phyloP scores from a whole-genome alignment of 257 asterid genomes.

The Pogostemon cablin region DNA sequence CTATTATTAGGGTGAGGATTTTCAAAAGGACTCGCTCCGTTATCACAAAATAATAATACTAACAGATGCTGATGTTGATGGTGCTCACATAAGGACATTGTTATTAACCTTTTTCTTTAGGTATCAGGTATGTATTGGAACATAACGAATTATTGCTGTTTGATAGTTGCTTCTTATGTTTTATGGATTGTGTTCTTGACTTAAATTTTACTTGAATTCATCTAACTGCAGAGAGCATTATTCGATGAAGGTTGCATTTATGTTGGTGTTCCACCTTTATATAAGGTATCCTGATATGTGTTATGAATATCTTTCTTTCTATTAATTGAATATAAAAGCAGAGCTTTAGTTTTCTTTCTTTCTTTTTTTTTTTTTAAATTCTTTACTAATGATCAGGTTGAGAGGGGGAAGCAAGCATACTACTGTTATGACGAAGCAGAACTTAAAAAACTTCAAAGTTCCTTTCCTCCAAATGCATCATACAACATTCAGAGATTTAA shows the following conservation, averaged over 20 bases:
- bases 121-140: slow-evolving; percentile 71
- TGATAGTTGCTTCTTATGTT: not conserved
- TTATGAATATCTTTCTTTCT: slow-evolving; percentile 8
- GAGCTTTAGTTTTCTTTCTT: slow-evolving; percentile 27
- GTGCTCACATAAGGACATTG: slow-evolving; percentile 96
- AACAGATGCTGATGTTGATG: slow-evolving; percentile 99
- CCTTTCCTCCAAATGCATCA: slow-evolving; percentile 91
- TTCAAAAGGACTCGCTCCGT: slow-evolving; percentile 84
- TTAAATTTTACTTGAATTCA: slow-evolving; percentile 31
- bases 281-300: slow-evolving; percentile 59
- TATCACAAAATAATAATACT: slow-evolving; percentile 95
- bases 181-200: slow-evolving; percentile 21
- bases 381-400: slow-evolving; percentile 58
- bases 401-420: slow-evolving; percentile 83
- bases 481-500: slow-evolving; percentile 97
- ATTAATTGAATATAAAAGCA: slow-evolving; percentile 6
- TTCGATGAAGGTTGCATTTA: slow-evolving; percentile 95
- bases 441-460: slow-evolving; percentile 60
- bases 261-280: slow-evolving; percentile 97
- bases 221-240: slow-evolving; percentile 76
- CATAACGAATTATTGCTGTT: slow-evolving; percentile 8
- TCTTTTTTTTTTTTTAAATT: slow-evolving; percentile 7
- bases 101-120: slow-evolving; percentile 90
- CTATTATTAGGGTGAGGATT: slow-evolving; percentile 85
- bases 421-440: slow-evolving; percentile 89